These are phyloP conservation scores for Globisporangium megalacanthum DNA, from an alignment of 352 stramenopile species.

Conservation along the genomic window DNA sequence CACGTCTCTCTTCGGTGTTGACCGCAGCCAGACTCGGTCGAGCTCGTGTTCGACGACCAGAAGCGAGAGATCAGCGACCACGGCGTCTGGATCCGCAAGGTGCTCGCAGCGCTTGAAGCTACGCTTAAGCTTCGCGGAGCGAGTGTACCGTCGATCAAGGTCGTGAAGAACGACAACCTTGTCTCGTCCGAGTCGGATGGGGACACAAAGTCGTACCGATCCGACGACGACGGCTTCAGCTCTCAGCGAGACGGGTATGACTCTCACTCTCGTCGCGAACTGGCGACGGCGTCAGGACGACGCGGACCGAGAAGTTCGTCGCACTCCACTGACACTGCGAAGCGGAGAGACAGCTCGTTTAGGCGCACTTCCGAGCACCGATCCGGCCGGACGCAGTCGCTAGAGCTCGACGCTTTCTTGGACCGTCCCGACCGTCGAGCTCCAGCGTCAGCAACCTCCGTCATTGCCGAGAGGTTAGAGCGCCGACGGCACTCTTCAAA, in stretches of 20 bases:
- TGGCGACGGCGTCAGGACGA: background rate
- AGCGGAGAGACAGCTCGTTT: background rate
- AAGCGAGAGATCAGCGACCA: conserved; percentile 41
- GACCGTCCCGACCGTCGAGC: conserved; percentile 7
- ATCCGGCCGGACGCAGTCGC: conserved; percentile 2
- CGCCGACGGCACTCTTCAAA: background rate
- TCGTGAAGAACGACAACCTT: background rate
- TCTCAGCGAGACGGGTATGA: conserved; percentile 20
- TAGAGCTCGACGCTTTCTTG: conserved; percentile 6
- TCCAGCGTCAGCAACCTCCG: background rate
- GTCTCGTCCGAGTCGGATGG: conserved; percentile 2
- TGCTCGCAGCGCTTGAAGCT: conserved; percentile 21
- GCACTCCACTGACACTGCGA: background rate
- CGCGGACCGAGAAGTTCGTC: background rate
- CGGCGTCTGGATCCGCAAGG: conserved; percentile 47
- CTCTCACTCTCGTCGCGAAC: conserved; percentile 7
- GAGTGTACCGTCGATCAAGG: conserved; percentile 8
- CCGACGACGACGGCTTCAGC: background rate
- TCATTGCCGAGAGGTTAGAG: background rate
- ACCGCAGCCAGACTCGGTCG: conserved; percentile 21
- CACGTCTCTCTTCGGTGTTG: background rate
- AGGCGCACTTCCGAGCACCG: background rate
- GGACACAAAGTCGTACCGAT: background rate
- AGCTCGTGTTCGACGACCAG: conserved; percentile 38
- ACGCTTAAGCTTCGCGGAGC: conserved; percentile 25